These are phyloP conservation scores for Bryopsis sp. DNA, from an alignment of 139 green algal species.

Conservation along the genomic window DNA sequence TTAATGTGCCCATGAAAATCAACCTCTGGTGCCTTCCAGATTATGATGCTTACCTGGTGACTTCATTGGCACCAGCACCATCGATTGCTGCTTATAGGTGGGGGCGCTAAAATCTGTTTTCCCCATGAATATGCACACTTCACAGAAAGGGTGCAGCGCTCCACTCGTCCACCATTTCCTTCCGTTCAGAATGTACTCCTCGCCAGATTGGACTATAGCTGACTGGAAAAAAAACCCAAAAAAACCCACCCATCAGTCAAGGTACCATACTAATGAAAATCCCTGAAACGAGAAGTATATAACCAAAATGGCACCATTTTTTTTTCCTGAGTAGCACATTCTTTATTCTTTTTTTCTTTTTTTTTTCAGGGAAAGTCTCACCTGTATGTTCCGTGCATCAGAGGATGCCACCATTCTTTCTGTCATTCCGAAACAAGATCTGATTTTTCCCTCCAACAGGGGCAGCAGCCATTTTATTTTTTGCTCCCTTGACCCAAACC, in stretches of 20 bases:
- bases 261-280: too few relatives aligned
- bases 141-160: slow-evolving; percentile 54
- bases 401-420: slow-evolving; percentile 90
- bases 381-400: slow-evolving; percentile 95
- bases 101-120: slow-evolving; percentile 53
- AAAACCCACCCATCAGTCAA: background rate
- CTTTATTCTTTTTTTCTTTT: too few relatives aligned
- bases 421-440: slow-evolving; percentile 97
- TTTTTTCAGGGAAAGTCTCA: too few relatives aligned
- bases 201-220: slow-evolving; percentile 25
- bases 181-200: slow-evolving; percentile 56
- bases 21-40: background rate
- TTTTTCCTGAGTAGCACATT: too few relatives aligned
- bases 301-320: too few relatives aligned
- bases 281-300: too few relatives aligned
- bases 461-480: slow-evolving; percentile 86
- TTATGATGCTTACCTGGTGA: slow-evolving; percentile 19
- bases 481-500: slow-evolving; percentile 77
- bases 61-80: slow-evolving; percentile 87
- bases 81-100: slow-evolving; percentile 81
- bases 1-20: background rate
- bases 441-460: slow-evolving; percentile 77
- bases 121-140: slow-evolving; percentile 93
- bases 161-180: slow-evolving; percentile 96
- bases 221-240: slow-evolving; percentile 8